These are phyloP conservation scores for Claviceps humidiphila DNA, from an alignment of 2,329 filamentous ascomycete genomes.

Conservation along the genomic window DNA sequence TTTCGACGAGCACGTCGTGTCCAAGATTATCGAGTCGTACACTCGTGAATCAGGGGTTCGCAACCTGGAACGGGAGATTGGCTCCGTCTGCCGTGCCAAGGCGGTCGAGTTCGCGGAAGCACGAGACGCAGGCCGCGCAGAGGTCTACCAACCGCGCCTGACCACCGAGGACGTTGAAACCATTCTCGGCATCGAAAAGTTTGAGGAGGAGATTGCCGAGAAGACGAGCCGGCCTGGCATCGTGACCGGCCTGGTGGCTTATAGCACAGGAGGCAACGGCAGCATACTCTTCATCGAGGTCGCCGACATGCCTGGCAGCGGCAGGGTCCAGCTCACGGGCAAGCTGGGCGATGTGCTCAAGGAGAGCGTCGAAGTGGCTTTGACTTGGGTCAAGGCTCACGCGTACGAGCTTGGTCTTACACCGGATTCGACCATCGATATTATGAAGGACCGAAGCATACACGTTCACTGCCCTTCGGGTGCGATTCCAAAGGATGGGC, in stretches of 20 bases:
- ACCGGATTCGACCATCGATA: conserved; percentile 67
- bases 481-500: conserved; percentile 87
- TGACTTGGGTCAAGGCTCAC: conserved; percentile 95
- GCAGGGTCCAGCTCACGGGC: conserved; percentile 85
- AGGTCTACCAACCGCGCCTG: conserved; percentile 60
- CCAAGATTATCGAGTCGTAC: conserved; percentile 92
- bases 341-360: conserved; percentile 95
- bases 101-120: conserved; percentile 91
- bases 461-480: conserved; percentile 95
- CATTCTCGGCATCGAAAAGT: conserved; percentile 85
- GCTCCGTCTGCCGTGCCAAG: conserved; percentile 85
- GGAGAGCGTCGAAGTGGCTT: conserved; percentile 88
- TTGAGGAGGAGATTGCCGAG: conserved; percentile 90
- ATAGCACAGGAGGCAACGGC: conserved; percentile 82
- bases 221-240: conserved; percentile 74
- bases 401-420: conserved; percentile 82
- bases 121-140: conserved; percentile 56
- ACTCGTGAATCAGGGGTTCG: conserved; percentile 93
- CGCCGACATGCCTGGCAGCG: conserved; percentile 88
- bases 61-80: conserved; percentile 90
- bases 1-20: conserved; percentile 72
- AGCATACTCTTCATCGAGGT: conserved; percentile 98
- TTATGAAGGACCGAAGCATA: conserved; percentile 89
- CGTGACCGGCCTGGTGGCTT: conserved; percentile 91
- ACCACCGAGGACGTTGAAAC: conserved; percentile 71